Evolutionary conservation across 192 early-diverging fungal genomes (phyloP).

Genomic region (Helicostylum pulchrum): DNA sequence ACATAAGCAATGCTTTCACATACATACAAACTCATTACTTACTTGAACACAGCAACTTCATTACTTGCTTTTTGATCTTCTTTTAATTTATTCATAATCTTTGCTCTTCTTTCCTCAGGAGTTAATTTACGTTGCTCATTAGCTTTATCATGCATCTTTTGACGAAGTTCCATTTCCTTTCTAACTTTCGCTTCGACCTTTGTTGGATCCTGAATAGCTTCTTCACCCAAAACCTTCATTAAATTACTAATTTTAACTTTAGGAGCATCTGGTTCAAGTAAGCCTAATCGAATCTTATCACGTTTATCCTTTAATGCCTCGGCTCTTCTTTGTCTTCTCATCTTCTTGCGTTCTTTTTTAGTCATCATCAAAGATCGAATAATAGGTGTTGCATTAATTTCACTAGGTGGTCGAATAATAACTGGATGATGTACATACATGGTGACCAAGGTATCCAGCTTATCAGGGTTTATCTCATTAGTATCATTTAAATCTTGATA

Average conservation of each 20-base stretch:
- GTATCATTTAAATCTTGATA: constrained; percentile 60
- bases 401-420: constrained; percentile 73
- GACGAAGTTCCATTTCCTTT: constrained; percentile 77
- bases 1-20: not conserved
- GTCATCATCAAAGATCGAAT: constrained; percentile 74
- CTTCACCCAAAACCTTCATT: constrained; percentile 92
- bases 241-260: constrained; percentile 91
- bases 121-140: constrained; percentile 85
- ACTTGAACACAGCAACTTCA: constrained; percentile 84
- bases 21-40: constrained; percentile 24
- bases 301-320: constrained; percentile 91
- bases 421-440: constrained; percentile 84
- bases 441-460: constrained; percentile 57
- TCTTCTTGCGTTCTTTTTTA: constrained; percentile 87
- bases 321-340: constrained; percentile 81
- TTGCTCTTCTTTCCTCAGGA: constrained; percentile 79
- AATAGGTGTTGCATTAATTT: constrained; percentile 50
- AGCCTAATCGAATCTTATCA: constrained; percentile 90
- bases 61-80: constrained; percentile 69
- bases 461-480: constrained; percentile 39
- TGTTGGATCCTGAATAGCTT: constrained; percentile 93
- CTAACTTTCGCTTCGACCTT: constrained; percentile 91
- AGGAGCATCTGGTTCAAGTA: constrained; percentile 88
- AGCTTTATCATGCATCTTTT: constrained; percentile 75
- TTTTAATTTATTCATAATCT: constrained; percentile 68